Percentiles rank a stretch among this genome's conserved stretches.
These are phyloP conservation scores for Dictyostelium firmibasis DNA, from an alignment of 78 protist genomes.

Conservation along the genomic window DNA sequence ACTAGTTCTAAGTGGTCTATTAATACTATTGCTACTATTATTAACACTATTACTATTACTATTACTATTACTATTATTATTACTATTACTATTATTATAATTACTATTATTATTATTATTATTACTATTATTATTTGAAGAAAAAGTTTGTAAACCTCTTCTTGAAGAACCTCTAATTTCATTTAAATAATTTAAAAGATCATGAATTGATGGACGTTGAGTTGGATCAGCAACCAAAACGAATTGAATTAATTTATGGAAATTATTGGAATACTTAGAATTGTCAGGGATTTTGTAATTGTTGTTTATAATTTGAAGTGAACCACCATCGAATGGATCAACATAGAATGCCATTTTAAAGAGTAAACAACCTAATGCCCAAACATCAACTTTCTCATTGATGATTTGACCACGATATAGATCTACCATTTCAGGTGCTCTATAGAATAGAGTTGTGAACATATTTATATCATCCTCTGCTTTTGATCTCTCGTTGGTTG, in stretches of 20 bases:
- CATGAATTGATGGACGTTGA: conserved; percentile 58
- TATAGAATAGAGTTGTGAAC: conserved; percentile 82
- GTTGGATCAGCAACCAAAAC: conserved; percentile 43
- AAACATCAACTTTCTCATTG: conserved; percentile 85
- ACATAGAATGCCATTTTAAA: conserved; percentile 83
- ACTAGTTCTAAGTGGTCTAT: background rate
- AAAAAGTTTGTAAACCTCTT: conserved; percentile 2
- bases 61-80: background rate
- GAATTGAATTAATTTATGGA: conserved; percentile 61
- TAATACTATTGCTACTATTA: background rate
- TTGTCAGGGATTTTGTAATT: conserved; percentile 48
- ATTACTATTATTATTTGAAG: background rate
- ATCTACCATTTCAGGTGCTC: conserved; percentile 93
- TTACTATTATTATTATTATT: background rate
- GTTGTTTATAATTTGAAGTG: conserved; percentile 57
- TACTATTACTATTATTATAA: background rate
- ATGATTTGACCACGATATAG: conserved; percentile 79
- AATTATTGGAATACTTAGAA: conserved; percentile 23
- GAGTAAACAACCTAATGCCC: conserved; percentile 90
- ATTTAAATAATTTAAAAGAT: conserved; percentile 8
- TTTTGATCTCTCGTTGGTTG: background rate
- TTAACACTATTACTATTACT: background rate
- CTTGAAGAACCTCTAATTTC: conserved; percentile 12
- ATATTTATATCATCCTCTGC: conserved; percentile 80
- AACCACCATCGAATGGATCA: conserved; percentile 82